phyloP scores from a whole-genome alignment of 257 asterid species.

The Solanum medicagineum region DNA sequence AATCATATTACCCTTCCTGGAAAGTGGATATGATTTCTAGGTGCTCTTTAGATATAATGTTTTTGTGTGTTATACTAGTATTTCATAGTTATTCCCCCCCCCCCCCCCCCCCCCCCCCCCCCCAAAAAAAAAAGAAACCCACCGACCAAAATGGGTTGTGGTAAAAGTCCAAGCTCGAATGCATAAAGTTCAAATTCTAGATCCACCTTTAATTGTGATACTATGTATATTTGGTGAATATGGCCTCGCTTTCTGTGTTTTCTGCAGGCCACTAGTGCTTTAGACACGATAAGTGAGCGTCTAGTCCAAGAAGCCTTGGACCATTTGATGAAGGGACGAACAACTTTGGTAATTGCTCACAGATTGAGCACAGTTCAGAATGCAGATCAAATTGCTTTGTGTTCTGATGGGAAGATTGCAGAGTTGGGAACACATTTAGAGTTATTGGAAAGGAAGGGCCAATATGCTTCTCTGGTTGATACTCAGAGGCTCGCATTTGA shows the following conservation, averaged over 20 bases:
- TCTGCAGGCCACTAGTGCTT: conserved; percentile 86
- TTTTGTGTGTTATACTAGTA: neutral
- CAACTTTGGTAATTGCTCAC: conserved; percentile 94
- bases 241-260: neutral
- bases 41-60: neutral
- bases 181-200: neutral
- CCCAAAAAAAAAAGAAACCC: neutral
- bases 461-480: conserved; percentile 79
- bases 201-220: neutral
- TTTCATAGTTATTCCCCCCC: neutral
- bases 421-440: conserved; percentile 87
- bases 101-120: too few relatives aligned
- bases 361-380: conserved; percentile 91
- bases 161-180: neutral
- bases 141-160: neutral
- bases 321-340: conserved; percentile 89
- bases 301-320: conserved; percentile 83
- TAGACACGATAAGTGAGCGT: conserved; percentile 87
- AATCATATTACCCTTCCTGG: neutral
- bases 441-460: conserved; percentile 58
- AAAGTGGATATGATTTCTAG: neutral
- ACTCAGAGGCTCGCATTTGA: conserved; percentile 88
- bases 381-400: conserved; percentile 73
- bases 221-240: neutral
- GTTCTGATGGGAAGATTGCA: conserved; percentile 71